Base-by-base conservation (phyloP, 2,329 filamentous ascomycete species). In the Endocalyx cinctus region DNA sequence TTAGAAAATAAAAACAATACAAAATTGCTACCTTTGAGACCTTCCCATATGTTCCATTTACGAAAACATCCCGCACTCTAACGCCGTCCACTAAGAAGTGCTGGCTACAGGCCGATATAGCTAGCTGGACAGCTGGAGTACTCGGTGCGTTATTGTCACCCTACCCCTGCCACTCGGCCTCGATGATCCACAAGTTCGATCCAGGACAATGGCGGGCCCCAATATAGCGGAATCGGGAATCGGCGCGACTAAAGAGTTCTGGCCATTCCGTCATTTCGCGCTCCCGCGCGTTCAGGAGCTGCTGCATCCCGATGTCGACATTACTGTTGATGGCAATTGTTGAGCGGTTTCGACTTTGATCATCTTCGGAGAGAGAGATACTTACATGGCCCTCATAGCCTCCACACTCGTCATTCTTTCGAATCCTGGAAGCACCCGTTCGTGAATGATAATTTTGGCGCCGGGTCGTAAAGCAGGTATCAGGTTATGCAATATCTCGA, bases 401-500 rank as follows among this genome's bases (percentile, higher is more conserved):
- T n/a, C n/a, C n/a, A n/a, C n/a, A n/a, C n/a, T n/a, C n/a, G n/a
- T n/a, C n/a, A n/a, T n/a, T n/a, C 25, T 34, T 14, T 20, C 30
- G n/a, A 25, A 20, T 1, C 31, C 31, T n/a, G 35, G 35, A 8
- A 31, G 4, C 8, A 31, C 14, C 3, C 29, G 25, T 7, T 39
- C 37, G 22, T 37, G 29, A 15, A 39, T 17, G 6, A 39, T 11
- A 17, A 33, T 27, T 12, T 12, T 33, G 10, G 31, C 19, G 3
- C 31, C 31, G 10, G 14, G n/a, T 27, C 41, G 46, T n/a, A 53
- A 25, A 5, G 34, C 46, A 6, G 47, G 46, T 8, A 50, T 31
- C 3, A 54, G 37, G 3, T 20, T 33, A 11, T 39, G 35, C 11
- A 53, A 27, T 8, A 52, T 43, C 17, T 45, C 38, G 10, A 50